phyloP scores from a whole-genome alignment of 805 yeast genomes.

The Wickerhamiella kurtzmanii region DNA sequence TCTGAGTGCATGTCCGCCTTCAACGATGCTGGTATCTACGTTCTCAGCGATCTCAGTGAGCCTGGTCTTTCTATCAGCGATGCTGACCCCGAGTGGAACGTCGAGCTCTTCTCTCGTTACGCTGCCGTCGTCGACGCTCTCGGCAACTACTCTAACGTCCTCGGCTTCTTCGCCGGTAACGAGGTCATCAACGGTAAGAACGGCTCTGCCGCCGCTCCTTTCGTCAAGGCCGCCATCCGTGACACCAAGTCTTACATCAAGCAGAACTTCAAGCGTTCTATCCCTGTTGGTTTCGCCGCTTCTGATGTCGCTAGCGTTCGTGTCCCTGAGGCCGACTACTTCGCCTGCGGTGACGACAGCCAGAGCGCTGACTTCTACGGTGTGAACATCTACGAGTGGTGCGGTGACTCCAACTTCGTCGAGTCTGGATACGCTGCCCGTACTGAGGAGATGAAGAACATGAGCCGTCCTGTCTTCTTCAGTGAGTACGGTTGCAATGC shows the following conservation, averaged over 20 bases:
- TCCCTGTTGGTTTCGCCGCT: constrained; percentile 91
- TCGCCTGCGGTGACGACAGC: constrained; percentile 56
- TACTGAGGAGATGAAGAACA: constrained; percentile 57
- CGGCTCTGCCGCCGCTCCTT: constrained; percentile 83
- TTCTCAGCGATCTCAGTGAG: constrained; percentile 78
- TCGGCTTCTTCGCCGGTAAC: constrained; percentile 96
- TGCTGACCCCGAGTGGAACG: constrained; percentile 65
- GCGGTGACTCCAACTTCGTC: constrained; percentile 49
- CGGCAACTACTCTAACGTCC: constrained; percentile 60
- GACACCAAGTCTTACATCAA: constrained; percentile 69
- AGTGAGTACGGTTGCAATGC: constrained; percentile 83
- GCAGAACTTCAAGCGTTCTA: constrained; percentile 49
- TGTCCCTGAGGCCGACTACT: constrained; percentile 65
- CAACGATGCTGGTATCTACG: constrained; percentile 79
- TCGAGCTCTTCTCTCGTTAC: constrained; percentile 60
- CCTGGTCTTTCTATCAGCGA: constrained; percentile 71
- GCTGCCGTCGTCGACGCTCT: constrained; percentile 69
- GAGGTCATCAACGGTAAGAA: constrained; percentile 78
- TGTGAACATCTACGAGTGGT: constrained; percentile 81
- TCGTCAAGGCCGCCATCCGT: constrained; percentile 90
- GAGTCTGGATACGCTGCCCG: constrained; percentile 57
- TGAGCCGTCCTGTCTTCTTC: constrained; percentile 70
- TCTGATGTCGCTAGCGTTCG: constrained; percentile 80
- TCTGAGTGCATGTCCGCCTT: constrained; percentile 63
- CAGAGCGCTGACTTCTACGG: constrained; percentile 65